A percentile compares a stretch with the other conserved stretches of the same genome.
Conservation (phyloP, 345 rosid genomes). For the Linum tenue region DNA sequence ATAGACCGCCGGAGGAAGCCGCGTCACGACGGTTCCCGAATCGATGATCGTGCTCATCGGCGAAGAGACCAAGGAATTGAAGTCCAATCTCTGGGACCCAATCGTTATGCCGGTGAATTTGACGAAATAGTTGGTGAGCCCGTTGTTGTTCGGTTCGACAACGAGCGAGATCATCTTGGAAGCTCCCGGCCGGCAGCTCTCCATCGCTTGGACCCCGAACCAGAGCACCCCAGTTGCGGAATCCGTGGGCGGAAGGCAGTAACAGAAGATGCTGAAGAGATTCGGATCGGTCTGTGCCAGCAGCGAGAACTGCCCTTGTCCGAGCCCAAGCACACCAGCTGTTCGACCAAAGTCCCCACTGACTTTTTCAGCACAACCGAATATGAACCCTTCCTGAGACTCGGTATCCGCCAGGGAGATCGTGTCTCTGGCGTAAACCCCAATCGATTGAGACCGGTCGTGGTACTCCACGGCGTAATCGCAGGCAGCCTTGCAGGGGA, state of each 20-base stretch:
- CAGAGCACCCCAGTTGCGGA: conserved; percentile 9
- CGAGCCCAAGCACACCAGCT: conserved; percentile 21
- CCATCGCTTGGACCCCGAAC: conserved; percentile 14
- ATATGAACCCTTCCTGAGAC: neutral
- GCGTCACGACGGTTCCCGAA: conserved; percentile 23
- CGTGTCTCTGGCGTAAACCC: conserved; percentile 9
- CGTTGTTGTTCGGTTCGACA: neutral
- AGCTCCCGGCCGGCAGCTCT: conserved; percentile 6
- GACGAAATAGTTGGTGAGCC: conserved; percentile 5
- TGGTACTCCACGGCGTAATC: neutral
- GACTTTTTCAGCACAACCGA: conserved; percentile 14
- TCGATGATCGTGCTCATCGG: conserved; percentile 16
- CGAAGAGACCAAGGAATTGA: neutral
- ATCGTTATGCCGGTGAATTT: conserved; percentile 17
- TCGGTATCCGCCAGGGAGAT: conserved; percentile 1
- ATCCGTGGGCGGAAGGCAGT: conserved; percentile 19
- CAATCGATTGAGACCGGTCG: conserved; percentile 1
- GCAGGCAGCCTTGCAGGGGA: neutral
- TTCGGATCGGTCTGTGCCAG: conserved; percentile 6
- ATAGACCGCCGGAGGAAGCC: conserved; percentile 16
- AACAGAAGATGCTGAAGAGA: conserved; percentile 10
- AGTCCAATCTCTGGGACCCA: conserved; percentile 9
- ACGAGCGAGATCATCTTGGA: conserved; percentile 1
- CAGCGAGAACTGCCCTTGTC: conserved; percentile 5
- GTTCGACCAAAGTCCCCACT: neutral